A percentile compares a stretch with the other conserved stretches of the same genome.
These are phyloP conservation scores for Dendrobium huoshanense DNA, from an alignment of 106 monocot species.

Conservation along the genomic window DNA sequence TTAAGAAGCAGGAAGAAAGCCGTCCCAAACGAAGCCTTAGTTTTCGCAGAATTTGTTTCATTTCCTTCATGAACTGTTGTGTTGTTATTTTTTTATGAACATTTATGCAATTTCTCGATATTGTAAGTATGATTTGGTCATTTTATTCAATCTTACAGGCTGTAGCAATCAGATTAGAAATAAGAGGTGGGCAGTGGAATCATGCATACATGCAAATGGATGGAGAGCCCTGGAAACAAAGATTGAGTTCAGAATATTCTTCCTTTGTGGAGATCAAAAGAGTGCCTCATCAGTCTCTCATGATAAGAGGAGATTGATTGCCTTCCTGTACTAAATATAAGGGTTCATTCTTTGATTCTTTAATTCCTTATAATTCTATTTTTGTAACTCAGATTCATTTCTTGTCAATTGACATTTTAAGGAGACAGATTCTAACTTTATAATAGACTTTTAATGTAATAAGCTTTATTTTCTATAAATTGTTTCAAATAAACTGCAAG, in stretches of 20 bases:
- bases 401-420: not conserved
- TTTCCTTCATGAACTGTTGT: too few relatives aligned
- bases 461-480: not conserved
- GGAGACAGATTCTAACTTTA: not conserved
- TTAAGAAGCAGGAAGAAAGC: too few relatives aligned
- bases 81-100: too few relatives aligned
- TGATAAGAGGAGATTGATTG: constrained; percentile 61
- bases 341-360: not conserved
- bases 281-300: constrained; percentile 65
- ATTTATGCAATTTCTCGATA: too few relatives aligned
- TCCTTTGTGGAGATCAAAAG: constrained; percentile 72
- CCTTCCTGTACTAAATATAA: not conserved
- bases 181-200: constrained; percentile 72
- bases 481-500: not conserved
- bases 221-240: constrained; percentile 96
- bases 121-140: not conserved
- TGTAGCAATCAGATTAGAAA: constrained; percentile 71
- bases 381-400: not conserved
- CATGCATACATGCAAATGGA: constrained; percentile 85
- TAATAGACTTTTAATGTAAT: not conserved
- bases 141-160: constrained; percentile 32
- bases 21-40: too few relatives aligned
- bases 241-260: constrained; percentile 45
- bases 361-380: not conserved
- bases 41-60: too few relatives aligned